Conservation (phyloP, 495 filamentous ascomycete genomes). For the Aspergillus cristatus region DNA sequence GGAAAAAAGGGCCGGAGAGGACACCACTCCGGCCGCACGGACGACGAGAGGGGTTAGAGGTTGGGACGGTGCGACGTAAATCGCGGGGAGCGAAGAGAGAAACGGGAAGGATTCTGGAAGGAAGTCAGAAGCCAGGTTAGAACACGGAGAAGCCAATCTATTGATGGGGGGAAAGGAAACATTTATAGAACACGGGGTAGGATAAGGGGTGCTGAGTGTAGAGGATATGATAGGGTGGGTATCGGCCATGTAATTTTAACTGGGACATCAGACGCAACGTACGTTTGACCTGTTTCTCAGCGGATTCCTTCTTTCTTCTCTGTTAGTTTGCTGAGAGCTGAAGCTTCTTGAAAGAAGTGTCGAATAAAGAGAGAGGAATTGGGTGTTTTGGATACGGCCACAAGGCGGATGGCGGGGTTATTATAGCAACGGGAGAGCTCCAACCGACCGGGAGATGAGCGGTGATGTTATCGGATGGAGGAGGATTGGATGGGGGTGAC, state of each 20-base stretch:
- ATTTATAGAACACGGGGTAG: neutral
- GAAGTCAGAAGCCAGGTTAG: constrained; percentile 5
- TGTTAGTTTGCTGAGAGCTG: too few relatives aligned
- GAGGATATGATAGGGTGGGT: constrained; percentile 19
- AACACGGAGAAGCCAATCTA: constrained; percentile 10
- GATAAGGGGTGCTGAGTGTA: constrained; percentile 1
- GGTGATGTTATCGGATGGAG: too few relatives aligned
- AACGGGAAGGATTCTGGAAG: constrained; percentile 7
- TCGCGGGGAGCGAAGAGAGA: constrained; percentile 3
- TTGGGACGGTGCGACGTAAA: constrained; percentile 9
- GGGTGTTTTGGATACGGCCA: neutral
- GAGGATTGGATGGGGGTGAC: too few relatives aligned
- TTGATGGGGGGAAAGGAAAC: too few relatives aligned
- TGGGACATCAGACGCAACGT: too few relatives aligned
- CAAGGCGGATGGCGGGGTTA: too few relatives aligned
- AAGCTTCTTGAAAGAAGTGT: too few relatives aligned
- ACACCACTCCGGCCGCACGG: constrained; percentile 22
- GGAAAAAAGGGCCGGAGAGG: constrained; percentile 18
- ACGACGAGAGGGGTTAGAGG: constrained; percentile 14
- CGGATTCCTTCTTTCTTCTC: too few relatives aligned
- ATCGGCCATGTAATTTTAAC: constrained; percentile 14
- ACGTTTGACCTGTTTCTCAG: too few relatives aligned
- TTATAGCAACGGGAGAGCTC: too few relatives aligned
- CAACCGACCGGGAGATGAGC: too few relatives aligned
- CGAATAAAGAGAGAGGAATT: too few relatives aligned